Base-by-base conservation (phyloP, 1,284 basidiomycete genomes). In the Stereum hirsutum region DNA sequence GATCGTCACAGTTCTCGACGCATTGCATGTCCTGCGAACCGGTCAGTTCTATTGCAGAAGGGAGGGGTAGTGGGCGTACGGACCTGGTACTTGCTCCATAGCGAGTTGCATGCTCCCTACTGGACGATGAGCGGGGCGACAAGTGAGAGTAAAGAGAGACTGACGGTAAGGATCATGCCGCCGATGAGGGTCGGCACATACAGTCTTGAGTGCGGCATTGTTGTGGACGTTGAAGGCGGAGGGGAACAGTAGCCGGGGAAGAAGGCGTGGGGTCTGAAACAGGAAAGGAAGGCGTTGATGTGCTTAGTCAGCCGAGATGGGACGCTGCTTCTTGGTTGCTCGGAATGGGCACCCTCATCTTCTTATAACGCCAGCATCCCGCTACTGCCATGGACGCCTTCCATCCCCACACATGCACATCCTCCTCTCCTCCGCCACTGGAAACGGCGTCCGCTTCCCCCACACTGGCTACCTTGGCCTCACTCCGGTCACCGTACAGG, bases 11-110 rank as follows among this genome's bases (percentile, higher is more conserved):
- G 62, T 92, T 85, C 72, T 92, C 90, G 43, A 94, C 91, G 57
- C 91, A 95, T 80, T 93, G 88, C 85, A 90, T 92, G 59, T 94
- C 91, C 81, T 90, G 53, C 15, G 33, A 37, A 45, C 26, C 50
- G 45, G 45, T 46, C 37, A 23, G 45, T 43, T 35, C 35, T 44
- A 48, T 15, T 43, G 49, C 42, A 24, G 52, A 47, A 46, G 21
- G 41, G 25, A 38, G 25, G 46, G 44, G n/a, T 43, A 34, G 25
- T 15, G 24, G 32, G 19, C 17, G 39, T 37, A 59, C 68, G 53
- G 50, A 67, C 82, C 81, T 87, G 84, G 73, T 74, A 88, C 61
- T 89, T 89, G 60, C 69, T 74, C 81, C 82, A 89, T 32, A 89
- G 67, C 4, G 84, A 87, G 59, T 89, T 89, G 57, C 74, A 79